Percentiles rank a stretch among this genome's conserved stretches.
These are phyloP conservation scores for Ceratobasidium sp. DNA, from an alignment of 1,284 basidiomycete species.

Conservation along the genomic window DNA sequence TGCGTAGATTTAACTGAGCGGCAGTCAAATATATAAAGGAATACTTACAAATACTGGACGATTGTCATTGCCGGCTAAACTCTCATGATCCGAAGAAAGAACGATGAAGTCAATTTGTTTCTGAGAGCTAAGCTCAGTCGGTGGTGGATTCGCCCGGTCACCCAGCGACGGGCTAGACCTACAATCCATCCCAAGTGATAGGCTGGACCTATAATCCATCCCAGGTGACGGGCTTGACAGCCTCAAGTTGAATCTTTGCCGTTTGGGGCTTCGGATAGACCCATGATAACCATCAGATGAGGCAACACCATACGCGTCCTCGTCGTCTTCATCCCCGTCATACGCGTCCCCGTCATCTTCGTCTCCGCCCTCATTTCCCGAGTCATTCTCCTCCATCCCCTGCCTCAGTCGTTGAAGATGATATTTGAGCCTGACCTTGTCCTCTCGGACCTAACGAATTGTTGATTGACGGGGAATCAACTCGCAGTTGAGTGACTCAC, in stretches of 20 bases:
- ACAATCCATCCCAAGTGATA: too few species aligned
- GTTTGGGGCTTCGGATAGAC: too few species aligned
- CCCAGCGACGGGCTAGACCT: too few species aligned
- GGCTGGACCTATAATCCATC: too few species aligned
- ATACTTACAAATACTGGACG: neutral
- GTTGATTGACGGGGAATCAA: neutral
- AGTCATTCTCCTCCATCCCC: slow-evolving; percentile 2
- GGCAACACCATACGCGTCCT: too few species aligned
- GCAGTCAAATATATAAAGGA: too few species aligned
- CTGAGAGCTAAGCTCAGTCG: neutral
- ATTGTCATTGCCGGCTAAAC: neutral
- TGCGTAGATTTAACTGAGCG: neutral
- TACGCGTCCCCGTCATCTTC: neutral
- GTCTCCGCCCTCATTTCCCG: slow-evolving; percentile 4
- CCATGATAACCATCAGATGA: too few species aligned
- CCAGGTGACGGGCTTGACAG: too few species aligned
- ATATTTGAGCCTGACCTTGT: neutral
- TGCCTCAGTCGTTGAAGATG: neutral
- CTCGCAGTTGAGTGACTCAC: neutral
- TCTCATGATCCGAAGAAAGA: slow-evolving; percentile 35
- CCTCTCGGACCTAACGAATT: neutral
- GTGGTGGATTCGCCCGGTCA: too few species aligned
- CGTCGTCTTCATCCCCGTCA: too few species aligned
- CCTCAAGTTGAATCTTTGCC: too few species aligned
- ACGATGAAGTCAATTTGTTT: slow-evolving; percentile 23